Percentiles rank a stretch among this genome's conserved stretches.
These are phyloP conservation scores for Phyllosticta paracitricarpa DNA, from an alignment of 2,329 filamentous ascomycete genomes.

Conservation along the genomic window DNA sequence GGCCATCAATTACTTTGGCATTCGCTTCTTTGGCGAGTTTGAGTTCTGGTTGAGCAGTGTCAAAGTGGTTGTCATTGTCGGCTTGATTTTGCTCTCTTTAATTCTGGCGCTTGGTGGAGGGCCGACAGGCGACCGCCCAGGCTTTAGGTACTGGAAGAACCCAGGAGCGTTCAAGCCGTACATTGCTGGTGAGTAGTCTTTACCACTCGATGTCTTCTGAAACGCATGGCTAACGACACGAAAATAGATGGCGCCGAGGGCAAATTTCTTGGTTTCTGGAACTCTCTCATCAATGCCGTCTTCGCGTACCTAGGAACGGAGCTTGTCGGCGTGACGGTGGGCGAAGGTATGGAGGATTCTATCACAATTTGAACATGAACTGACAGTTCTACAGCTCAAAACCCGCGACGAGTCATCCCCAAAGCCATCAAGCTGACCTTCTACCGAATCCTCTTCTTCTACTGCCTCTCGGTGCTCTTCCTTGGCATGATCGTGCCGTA, in stretches of 20 bases:
- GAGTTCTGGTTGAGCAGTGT: constrained; percentile 40
- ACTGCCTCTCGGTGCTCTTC: constrained; percentile 62
- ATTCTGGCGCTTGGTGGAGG: constrained; percentile 35
- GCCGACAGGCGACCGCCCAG: constrained; percentile 29
- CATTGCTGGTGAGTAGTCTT: constrained; percentile 17
- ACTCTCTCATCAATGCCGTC: constrained; percentile 62
- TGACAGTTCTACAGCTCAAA: constrained; percentile 49
- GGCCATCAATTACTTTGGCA: constrained; percentile 43
- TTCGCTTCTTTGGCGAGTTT: constrained; percentile 44
- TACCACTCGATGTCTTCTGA: background rate
- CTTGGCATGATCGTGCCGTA: constrained; percentile 70
- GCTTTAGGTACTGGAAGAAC: constrained; percentile 36
- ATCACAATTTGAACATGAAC: background rate
- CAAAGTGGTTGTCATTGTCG: constrained; percentile 38
- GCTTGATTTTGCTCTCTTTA: constrained; percentile 35
- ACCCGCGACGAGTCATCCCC: constrained; percentile 66
- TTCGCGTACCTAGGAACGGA: constrained; percentile 71
- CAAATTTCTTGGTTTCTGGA: constrained; percentile 47
- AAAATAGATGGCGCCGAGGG: constrained; percentile 11
- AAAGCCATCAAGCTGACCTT: constrained; percentile 72
- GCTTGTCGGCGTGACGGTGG: constrained; percentile 67
- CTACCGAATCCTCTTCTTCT: constrained; percentile 74
- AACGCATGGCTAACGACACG: background rate
- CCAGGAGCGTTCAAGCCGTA: constrained; percentile 36
- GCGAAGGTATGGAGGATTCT: background rate